Percentiles rank a stretch among this genome's conserved stretches.
phyloP scores from a whole-genome alignment of 106 monocot species.

The Platanthera zijinensis region DNA sequence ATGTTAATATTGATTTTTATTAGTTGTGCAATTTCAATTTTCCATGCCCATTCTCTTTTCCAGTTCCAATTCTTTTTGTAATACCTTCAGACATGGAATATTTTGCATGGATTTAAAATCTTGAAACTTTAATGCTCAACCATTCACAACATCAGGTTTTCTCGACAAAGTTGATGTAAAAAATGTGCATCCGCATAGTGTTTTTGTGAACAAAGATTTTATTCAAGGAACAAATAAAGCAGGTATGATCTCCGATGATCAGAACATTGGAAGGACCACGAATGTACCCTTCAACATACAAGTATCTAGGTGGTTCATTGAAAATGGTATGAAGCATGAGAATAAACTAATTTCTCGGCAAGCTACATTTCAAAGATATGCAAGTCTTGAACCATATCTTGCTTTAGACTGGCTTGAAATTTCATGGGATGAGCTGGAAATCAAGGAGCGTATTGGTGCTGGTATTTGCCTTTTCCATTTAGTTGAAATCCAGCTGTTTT shows the following conservation, averaged over 20 bases:
- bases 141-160: neutral
- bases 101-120: neutral
- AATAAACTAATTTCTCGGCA: slow-evolving; percentile 9
- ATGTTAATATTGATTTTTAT: neutral
- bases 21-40: neutral
- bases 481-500: neutral
- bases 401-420: slow-evolving; percentile 73
- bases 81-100: neutral
- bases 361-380: slow-evolving; percentile 21
- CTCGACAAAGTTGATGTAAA: slow-evolving; percentile 4
- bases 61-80: neutral
- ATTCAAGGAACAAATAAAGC: neutral
- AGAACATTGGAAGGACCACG: neutral
- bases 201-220: slow-evolving; percentile 11
- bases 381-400: slow-evolving; percentile 57
- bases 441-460: slow-evolving; percentile 61
- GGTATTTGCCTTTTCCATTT: slow-evolving; percentile 27
- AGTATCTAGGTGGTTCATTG: slow-evolving; percentile 14
- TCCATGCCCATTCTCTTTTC: neutral
- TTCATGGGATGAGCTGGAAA: slow-evolving; percentile 74
- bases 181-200: slow-evolving; percentile 5
- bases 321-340: slow-evolving; percentile 9
- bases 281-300: slow-evolving; percentile 16
- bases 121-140: neutral
- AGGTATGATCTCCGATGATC: slow-evolving; percentile 5